A percentile compares a stretch with the other conserved stretches of the same genome.
These are phyloP conservation scores for Hypoxylon sp. DNA, from an alignment of 2,329 filamentous ascomycete species.

Conservation along the genomic window DNA sequence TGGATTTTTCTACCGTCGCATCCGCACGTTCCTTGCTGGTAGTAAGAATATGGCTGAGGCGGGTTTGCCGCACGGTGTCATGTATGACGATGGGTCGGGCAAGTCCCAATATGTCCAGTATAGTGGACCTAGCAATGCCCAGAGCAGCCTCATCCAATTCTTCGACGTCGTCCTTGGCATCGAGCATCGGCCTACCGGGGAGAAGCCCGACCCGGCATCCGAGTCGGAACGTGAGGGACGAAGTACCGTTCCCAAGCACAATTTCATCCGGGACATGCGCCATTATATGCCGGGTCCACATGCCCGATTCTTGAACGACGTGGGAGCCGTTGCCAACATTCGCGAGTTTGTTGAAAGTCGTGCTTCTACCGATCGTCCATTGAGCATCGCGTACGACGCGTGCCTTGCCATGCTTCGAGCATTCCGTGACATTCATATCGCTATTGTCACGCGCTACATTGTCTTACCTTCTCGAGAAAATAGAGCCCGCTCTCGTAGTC, in stretches of 20 bases:
- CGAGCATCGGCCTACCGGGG: slow-evolving; percentile 90
- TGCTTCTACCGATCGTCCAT: slow-evolving; percentile 70
- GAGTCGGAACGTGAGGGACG: slow-evolving; percentile 63
- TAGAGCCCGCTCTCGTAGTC: slow-evolving; percentile 73
- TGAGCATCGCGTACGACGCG: slow-evolving; percentile 89
- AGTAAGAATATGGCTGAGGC: slow-evolving; percentile 98
- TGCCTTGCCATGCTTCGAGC: slow-evolving; percentile 78
- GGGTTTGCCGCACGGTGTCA: slow-evolving; percentile 86
- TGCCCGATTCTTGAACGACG: slow-evolving; percentile 87
- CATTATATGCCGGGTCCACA: slow-evolving; percentile 97
- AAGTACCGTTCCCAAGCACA: slow-evolving; percentile 72
- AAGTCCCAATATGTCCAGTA: slow-evolving; percentile 82
- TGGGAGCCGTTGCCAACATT: slow-evolving; percentile 86
- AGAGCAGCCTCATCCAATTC: slow-evolving; percentile 97
- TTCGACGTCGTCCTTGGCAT: slow-evolving; percentile 94
- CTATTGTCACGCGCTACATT: slow-evolving; percentile 96
- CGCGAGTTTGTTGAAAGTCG: slow-evolving; percentile 81
- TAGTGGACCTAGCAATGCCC: slow-evolving; percentile 94
- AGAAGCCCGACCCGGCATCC: slow-evolving; percentile 67
- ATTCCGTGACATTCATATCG: slow-evolving; percentile 94
- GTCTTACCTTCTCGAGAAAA: slow-evolving; percentile 87
- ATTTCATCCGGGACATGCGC: slow-evolving; percentile 98
- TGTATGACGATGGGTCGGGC: slow-evolving; percentile 86
- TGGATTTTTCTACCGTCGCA: slow-evolving; percentile 93
- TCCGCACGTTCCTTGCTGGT: slow-evolving; percentile 94